Percentiles rank a stretch among this genome's conserved stretches.
phyloP scores from a whole-genome alignment of 129 eudicot species.

The Saussurea involucrata region DNA sequence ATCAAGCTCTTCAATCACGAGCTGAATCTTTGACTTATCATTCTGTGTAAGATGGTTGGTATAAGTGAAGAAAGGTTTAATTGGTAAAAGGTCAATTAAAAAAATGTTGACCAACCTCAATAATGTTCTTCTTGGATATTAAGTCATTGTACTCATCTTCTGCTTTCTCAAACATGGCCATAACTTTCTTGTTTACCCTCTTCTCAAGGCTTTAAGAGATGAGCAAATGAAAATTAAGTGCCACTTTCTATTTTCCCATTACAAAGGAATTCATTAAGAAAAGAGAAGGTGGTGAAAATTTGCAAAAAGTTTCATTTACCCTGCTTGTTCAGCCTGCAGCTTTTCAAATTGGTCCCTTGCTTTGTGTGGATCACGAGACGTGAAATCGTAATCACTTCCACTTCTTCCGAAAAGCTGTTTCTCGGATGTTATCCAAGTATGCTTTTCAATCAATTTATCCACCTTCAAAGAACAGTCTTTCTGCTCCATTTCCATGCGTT shows the following conservation, averaged over 20 bases:
- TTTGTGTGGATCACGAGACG: conserved; percentile 70
- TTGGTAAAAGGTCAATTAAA: not conserved
- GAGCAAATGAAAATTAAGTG: not conserved
- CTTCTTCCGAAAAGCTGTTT: conserved; percentile 92
- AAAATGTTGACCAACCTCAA: conserved; percentile 60
- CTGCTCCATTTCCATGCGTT: conserved; percentile 94
- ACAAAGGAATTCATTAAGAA: not conserved
- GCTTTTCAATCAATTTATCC: conserved; percentile 75
- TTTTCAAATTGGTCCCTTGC: conserved; percentile 61
- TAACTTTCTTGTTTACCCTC: conserved; percentile 95
- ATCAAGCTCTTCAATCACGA: conserved; percentile 95
- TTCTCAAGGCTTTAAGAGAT: conserved; percentile 72
- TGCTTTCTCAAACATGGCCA: conserved; percentile 99
- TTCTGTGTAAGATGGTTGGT: conserved; percentile 39
- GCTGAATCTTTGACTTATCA: conserved; percentile 85
- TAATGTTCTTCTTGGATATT: conserved; percentile 85
- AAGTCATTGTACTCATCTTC: conserved; percentile 95
- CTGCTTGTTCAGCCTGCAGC: conserved; percentile 85
- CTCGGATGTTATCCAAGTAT: conserved; percentile 89
- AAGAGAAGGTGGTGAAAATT: not conserved
- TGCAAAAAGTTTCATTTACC: conserved; percentile 37
- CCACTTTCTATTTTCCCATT: not conserved
- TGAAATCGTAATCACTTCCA: conserved; percentile 90
- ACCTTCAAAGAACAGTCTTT: conserved; percentile 77
- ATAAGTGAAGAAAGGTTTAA: not conserved